A percentile compares a stretch with the other conserved stretches of the same genome.
Conservation (phyloP, 352 stramenopile genomes). For the Elongisporangium anandrum region DNA sequence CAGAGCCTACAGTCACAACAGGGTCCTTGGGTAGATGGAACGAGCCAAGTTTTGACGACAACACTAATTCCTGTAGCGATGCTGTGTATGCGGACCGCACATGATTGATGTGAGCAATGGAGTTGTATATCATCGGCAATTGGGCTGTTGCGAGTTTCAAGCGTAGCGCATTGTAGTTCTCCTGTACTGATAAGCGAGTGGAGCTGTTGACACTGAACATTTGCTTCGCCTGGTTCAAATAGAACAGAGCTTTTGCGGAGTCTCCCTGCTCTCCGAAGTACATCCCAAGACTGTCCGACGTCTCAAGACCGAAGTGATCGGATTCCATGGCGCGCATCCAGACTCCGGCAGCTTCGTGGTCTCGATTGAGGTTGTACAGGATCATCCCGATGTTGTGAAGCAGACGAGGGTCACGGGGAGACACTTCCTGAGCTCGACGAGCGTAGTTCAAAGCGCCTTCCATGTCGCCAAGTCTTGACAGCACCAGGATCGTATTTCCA, state of each 20-base stretch:
- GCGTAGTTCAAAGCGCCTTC: constrained; percentile 11
- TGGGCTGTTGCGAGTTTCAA: constrained; percentile 19
- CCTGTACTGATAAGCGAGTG: background rate
- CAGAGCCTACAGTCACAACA: constrained; percentile 18
- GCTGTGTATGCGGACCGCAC: constrained; percentile 9
- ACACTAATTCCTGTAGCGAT: constrained; percentile 1
- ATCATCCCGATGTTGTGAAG: constrained; percentile 27
- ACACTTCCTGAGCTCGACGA: constrained; percentile 6
- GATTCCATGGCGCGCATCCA: constrained; percentile 11
- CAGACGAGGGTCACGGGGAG: constrained; percentile 11
- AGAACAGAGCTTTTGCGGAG: background rate
- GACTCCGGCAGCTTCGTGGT: constrained; percentile 8
- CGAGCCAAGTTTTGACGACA: background rate
- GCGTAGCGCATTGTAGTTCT: constrained; percentile 5
- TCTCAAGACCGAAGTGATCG: constrained; percentile 6
- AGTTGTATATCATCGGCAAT: constrained; percentile 22
- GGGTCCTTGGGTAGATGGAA: constrained; percentile 15
- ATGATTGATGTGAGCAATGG: constrained; percentile 8
- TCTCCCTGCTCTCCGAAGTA: constrained; percentile 17
- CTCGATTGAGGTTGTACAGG: constrained; percentile 3
- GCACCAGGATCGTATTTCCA: constrained; percentile 15
- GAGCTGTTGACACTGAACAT: background rate
- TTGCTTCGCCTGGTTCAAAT: constrained; percentile 4
- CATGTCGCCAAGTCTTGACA: constrained; percentile 6
- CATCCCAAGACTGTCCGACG: constrained; percentile 13